A percentile compares a stretch with the other conserved stretches of the same genome.
phyloP scores from a whole-genome alignment of 768 basidiomycete genomes.

The Phlebiopsis gigantea region DNA sequence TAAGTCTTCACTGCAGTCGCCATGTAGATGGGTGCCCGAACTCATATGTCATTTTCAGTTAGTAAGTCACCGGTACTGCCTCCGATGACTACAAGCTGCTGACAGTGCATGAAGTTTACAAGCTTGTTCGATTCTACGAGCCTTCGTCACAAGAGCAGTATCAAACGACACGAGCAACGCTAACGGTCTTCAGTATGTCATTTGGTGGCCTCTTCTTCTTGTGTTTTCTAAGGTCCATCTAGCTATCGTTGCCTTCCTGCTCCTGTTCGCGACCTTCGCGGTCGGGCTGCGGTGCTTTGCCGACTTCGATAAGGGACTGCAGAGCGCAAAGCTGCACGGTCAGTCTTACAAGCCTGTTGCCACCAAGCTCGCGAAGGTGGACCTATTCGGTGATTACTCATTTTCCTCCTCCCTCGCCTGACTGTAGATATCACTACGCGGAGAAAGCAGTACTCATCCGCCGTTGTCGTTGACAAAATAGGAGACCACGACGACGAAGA shows the following conservation, averaged over 20 bases:
- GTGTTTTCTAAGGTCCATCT: slow-evolving; percentile 2
- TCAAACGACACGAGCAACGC: slow-evolving; percentile 67
- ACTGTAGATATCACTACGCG: slow-evolving; percentile 44
- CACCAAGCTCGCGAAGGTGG: slow-evolving; percentile 20
- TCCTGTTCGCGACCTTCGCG: slow-evolving; percentile 68
- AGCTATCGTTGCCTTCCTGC: slow-evolving; percentile 75
- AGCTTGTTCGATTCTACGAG: slow-evolving; percentile 78
- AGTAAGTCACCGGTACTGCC: background rate
- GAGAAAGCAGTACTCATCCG: slow-evolving; percentile 35
- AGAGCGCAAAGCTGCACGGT: slow-evolving; percentile 71
- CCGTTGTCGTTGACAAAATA: slow-evolving; percentile 21
- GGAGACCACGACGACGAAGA: slow-evolving; percentile 38
- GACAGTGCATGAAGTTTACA: slow-evolving; percentile 54
- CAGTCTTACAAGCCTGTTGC: slow-evolving; percentile 37
- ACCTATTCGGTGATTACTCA: slow-evolving; percentile 33
- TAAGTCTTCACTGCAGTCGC: slow-evolving; percentile 38
- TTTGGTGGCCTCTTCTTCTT: too few species aligned
- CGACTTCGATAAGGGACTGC: slow-evolving; percentile 80
- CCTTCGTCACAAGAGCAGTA: slow-evolving; percentile 53
- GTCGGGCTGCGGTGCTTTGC: slow-evolving; percentile 75
- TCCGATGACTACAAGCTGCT: background rate
- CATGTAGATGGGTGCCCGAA: background rate
- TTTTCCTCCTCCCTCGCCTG: slow-evolving; percentile 14
- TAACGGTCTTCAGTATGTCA: slow-evolving; percentile 74
- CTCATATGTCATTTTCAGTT: background rate